phyloP scores from a whole-genome alignment of 129 eudicot genomes.

The Chrysanthemum makinoi region DNA sequence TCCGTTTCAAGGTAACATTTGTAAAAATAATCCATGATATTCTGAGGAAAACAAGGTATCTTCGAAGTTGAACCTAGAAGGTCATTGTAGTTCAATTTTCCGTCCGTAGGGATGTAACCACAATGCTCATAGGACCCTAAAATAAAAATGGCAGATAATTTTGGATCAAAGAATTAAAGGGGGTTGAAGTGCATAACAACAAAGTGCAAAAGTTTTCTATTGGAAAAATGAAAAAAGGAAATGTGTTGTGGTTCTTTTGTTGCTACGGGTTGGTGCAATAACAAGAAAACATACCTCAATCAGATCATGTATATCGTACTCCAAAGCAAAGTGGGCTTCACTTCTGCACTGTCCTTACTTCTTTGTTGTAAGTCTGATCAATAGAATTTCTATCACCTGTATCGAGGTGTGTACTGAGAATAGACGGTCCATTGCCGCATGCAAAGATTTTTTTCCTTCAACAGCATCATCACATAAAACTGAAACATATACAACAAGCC shows the following conservation, averaged over 20 bases:
- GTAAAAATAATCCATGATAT: constrained; percentile 10
- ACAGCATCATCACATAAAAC: constrained; percentile 58
- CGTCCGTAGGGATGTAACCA: constrained; percentile 58
- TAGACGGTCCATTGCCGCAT: constrained; percentile 57
- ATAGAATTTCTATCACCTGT: constrained; percentile 30
- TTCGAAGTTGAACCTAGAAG: constrained; percentile 50
- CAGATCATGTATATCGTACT: constrained; percentile 67
- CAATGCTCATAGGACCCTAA: constrained; percentile 50
- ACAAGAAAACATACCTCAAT: constrained; percentile 41
- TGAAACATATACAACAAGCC: constrained; percentile 78
- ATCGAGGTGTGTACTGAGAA: constrained; percentile 38
- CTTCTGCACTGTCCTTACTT: constrained; percentile 51
- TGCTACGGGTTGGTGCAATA: not conserved
- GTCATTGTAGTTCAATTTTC: constrained; percentile 55
- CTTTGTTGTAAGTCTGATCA: constrained; percentile 28
- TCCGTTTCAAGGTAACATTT: no score
- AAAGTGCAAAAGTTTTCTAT: not conserved
- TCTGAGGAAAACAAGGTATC: constrained; percentile 37
- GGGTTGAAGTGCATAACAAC: constrained; percentile 14
- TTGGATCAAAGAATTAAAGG: not conserved
- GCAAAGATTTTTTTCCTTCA: constrained; percentile 57
- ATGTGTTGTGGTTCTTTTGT: constrained; percentile 3
- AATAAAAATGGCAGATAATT: constrained; percentile 7
- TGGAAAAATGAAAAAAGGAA: not conserved
- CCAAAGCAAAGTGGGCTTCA: constrained; percentile 75